Conservation (phyloP, 140 eudicot genomes). For the Oenanthe javanica region DNA sequence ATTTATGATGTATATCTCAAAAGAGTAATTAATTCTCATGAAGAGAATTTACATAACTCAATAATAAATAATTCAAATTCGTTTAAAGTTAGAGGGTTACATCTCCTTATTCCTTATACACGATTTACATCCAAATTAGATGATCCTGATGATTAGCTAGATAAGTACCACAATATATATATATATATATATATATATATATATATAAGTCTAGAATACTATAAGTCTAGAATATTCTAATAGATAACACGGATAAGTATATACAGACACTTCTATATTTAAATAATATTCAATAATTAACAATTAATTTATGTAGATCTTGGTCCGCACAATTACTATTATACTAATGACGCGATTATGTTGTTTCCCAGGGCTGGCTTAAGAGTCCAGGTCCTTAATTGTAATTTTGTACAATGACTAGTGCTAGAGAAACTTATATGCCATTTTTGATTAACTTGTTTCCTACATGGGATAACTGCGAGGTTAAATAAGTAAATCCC, state of each 20-base stretch:
- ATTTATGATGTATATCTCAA: background rate
- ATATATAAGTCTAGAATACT: no score
- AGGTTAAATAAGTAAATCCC: background rate
- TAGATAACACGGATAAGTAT: no score
- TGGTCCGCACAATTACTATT: background rate
- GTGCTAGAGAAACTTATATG: background rate
- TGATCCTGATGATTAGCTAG: background rate
- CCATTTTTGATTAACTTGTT: background rate
- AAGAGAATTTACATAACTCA: background rate
- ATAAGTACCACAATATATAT: no score
- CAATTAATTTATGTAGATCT: background rate
- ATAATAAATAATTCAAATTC: no score
- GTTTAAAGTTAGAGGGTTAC: background rate
- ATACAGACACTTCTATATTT: background rate
- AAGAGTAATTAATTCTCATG: background rate
- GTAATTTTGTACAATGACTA: background rate
- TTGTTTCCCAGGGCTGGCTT: background rate
- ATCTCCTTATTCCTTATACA: background rate
- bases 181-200: no score
- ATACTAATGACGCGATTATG: background rate
- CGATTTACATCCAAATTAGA: background rate
- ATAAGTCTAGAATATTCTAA: background rate
- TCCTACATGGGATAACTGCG: background rate
- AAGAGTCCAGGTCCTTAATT: background rate
- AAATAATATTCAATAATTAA: no score